Percentiles rank a stretch among this genome's conserved stretches.
Conservation (phyloP, 352 stramenopile species). For the Pythium sp. region DNA sequence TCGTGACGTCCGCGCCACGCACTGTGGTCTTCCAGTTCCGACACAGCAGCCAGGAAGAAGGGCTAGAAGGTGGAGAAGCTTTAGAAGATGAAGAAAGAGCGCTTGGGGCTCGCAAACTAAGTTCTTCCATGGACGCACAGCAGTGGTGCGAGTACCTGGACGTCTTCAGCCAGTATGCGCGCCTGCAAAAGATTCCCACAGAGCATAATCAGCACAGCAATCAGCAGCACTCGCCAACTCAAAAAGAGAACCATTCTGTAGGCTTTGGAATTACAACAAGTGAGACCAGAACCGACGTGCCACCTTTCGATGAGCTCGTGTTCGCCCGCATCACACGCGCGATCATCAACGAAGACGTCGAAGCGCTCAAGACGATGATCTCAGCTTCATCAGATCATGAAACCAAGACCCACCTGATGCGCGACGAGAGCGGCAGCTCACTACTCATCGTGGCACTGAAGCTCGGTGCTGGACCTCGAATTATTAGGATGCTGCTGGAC, state of each 20-base stretch:
- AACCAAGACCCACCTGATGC: background rate
- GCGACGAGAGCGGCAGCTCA: conserved; percentile 49
- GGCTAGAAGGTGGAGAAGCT: background rate
- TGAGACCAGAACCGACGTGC: background rate
- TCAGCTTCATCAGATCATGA: conserved; percentile 4
- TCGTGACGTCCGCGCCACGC: conserved; percentile 31
- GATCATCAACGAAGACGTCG: conserved; percentile 22
- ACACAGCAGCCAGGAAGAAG: background rate
- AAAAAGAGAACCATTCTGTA: background rate
- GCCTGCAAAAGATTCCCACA: conserved; percentile 5
- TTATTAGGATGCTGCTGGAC: conserved; percentile 30
- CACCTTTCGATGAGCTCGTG: conserved; percentile 4
- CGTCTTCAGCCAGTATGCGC: conserved; percentile 42
- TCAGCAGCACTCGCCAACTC: conserved; percentile 13
- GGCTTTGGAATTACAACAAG: background rate
- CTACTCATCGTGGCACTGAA: conserved; percentile 48
- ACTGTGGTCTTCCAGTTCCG: conserved; percentile 51
- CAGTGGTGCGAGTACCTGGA: conserved; percentile 56
- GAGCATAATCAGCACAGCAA: conserved; percentile 11
- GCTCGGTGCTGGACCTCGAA: conserved; percentile 23
- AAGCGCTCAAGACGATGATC: conserved; percentile 21
- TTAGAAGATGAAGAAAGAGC: conserved; percentile 5
- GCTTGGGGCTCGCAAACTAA: background rate
- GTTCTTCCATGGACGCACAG: conserved; percentile 18
- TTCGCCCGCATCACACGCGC: conserved; percentile 27